phyloP scores from a whole-genome alignment of 176 grass and related monocot species.

The Pontederia paniculata region DNA sequence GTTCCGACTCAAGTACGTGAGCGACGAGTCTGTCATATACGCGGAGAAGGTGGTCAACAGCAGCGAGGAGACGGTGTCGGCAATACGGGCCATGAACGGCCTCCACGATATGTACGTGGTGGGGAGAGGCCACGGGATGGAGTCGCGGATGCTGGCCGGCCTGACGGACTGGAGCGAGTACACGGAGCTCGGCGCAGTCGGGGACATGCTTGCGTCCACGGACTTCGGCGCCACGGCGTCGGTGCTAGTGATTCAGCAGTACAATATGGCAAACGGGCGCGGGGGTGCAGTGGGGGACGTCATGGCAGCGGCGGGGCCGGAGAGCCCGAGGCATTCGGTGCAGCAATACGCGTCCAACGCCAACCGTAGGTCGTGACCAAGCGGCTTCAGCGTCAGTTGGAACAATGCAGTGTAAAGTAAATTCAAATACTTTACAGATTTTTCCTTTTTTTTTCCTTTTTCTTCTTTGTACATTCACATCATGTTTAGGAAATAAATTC shows the following conservation, averaged over 20 bases:
- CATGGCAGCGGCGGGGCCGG: background rate
- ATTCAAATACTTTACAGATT: too few relatives aligned
- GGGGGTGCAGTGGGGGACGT: background rate
- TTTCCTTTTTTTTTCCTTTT: background rate
- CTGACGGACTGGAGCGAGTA: conserved; percentile 15
- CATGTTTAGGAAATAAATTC: too few relatives aligned
- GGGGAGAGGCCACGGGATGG: conserved; percentile 21
- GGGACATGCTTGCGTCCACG: conserved; percentile 5
- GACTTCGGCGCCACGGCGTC: conserved; percentile 3
- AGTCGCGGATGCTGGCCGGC: conserved; percentile 4
- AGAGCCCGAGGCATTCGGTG: background rate
- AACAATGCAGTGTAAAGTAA: background rate
- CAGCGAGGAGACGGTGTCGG: conserved; percentile 59
- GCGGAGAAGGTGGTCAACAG: conserved; percentile 27
- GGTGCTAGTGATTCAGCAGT: conserved; percentile 15
- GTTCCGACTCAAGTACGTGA: conserved; percentile 35
- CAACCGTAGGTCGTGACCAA: background rate
- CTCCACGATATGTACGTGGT: conserved; percentile 63
- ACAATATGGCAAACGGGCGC: background rate
- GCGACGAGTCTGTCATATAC: conserved; percentile 36
- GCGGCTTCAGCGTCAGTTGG: background rate
- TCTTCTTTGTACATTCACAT: too few relatives aligned
- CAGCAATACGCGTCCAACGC: background rate
- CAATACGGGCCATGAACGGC: conserved; percentile 46
- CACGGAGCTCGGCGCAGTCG: conserved; percentile 7